These are phyloP conservation scores for Lasiodiplodia hormozganensis DNA, from an alignment of 2,329 filamentous ascomycete species.

Conservation along the genomic window DNA sequence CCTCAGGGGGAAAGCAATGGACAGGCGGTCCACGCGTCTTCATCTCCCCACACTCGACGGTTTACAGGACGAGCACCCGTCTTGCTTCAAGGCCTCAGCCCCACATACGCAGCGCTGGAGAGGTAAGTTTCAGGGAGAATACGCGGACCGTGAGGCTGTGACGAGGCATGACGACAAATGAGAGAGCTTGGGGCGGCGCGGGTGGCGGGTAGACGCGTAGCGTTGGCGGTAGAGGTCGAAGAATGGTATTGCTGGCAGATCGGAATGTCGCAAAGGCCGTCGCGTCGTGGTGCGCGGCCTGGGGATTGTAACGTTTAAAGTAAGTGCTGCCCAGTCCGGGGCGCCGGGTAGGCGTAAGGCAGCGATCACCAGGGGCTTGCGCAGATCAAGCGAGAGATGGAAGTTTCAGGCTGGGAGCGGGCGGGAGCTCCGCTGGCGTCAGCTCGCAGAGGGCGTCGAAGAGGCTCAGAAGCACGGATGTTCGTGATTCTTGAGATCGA, in stretches of 20 bases:
- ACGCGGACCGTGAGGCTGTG: slow-evolving; percentile 13
- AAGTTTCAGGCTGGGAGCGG: slow-evolving; percentile 6
- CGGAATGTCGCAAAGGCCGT: slow-evolving; percentile 22
- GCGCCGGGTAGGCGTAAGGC: slow-evolving; percentile 20
- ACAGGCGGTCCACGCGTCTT: slow-evolving; percentile 18
- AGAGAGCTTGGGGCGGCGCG: not conserved
- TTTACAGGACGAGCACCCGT: slow-evolving; percentile 1
- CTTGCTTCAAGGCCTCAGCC: slow-evolving; percentile 27
- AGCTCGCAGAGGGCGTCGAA: not conserved
- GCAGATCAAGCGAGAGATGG: slow-evolving; percentile 7
- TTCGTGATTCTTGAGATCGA: slow-evolving; percentile 21
- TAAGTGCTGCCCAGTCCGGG: slow-evolving; percentile 2
- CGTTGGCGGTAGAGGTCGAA: no score
- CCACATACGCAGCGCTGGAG: slow-evolving; percentile 25
- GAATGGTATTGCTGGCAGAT: not conserved
- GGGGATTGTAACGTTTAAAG: slow-evolving; percentile 15
- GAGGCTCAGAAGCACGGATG: not conserved
- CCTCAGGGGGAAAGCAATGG: not conserved
- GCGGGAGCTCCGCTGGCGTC: slow-evolving; percentile 2
- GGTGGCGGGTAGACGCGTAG: slow-evolving; percentile 10
- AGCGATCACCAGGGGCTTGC: slow-evolving; percentile 16
- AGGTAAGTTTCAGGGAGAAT: slow-evolving; percentile 25
- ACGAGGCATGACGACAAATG: slow-evolving; percentile 2
- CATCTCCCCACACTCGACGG: slow-evolving; percentile 12
- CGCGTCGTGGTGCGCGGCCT: slow-evolving; percentile 19